Percentiles rank a stretch among this genome's conserved stretches.
These are phyloP conservation scores for Ceratocystis ficicola DNA, from an alignment of 2,329 filamentous ascomycete species.

Conservation along the genomic window DNA sequence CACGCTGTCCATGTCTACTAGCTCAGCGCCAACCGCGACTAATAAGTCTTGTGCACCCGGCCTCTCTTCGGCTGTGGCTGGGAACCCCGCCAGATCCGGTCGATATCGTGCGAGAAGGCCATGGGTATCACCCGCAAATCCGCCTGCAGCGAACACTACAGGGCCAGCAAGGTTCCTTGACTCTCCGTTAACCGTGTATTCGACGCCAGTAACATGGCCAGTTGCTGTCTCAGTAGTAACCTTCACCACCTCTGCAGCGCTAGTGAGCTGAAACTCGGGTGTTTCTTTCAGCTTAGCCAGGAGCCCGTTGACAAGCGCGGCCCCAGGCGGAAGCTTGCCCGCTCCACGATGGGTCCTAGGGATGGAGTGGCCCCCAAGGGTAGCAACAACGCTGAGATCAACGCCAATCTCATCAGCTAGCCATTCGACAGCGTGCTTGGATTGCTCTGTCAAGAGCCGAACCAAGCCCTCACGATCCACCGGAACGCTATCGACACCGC, in stretches of 20 bases:
- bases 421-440: slow-evolving; percentile 42
- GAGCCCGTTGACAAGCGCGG: slow-evolving; percentile 44
- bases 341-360: slow-evolving; percentile 46
- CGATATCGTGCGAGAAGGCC: slow-evolving; percentile 45
- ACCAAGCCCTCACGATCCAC: slow-evolving; percentile 37
- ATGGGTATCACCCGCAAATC: slow-evolving; percentile 49
- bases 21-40: slow-evolving; percentile 31
- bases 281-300: slow-evolving; percentile 39
- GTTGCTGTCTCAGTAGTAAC: slow-evolving; percentile 31
- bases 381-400: slow-evolving; percentile 46
- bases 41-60: slow-evolving; percentile 41
- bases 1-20: slow-evolving; percentile 44
- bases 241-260: slow-evolving; percentile 40
- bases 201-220: slow-evolving; percentile 38
- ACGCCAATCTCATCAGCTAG: slow-evolving; percentile 45
- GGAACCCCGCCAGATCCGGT: slow-evolving; percentile 46
- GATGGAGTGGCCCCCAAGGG: slow-evolving; percentile 47
- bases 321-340: slow-evolving; percentile 45
- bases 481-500: neutral
- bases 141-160: slow-evolving; percentile 49
- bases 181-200: slow-evolving; percentile 33
- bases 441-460: slow-evolving; percentile 36
- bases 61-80: slow-evolving; percentile 50
- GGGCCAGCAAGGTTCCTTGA: slow-evolving; percentile 37
- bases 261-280: slow-evolving; percentile 41